Evolutionary conservation across 139 green algal species (phyloP), one percentile per base, ranked within the genome.

Genomic region (Pseudopediastrum boryanum): DNA sequence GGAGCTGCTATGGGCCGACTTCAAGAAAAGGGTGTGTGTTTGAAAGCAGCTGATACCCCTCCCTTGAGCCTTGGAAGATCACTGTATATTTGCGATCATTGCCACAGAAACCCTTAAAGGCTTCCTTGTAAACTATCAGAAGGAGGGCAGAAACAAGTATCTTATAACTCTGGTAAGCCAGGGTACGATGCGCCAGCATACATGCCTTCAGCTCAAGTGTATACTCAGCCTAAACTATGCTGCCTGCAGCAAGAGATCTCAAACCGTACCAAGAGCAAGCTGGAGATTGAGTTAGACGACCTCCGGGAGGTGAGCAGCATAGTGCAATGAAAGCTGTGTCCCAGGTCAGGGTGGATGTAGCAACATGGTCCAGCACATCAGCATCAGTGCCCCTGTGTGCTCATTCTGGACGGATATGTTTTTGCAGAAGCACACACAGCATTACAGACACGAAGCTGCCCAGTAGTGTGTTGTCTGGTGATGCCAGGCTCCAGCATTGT

Each of bases 191-290:
- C 48, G 21, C 48, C 16, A 16, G 21, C 19, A 58, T 21, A 58
- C 19, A 16, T 58, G 48, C 16, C 61, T 41, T 35, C 19, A 13
- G 61, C 43, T 19, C 61, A 6, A 23, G 61, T 27, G 64, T 41
- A 2, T 65, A 42, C 41, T 2, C 6, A 27, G 16, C 38, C 21
- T 42, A 2, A 54, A 54, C 35, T 61, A 31, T 35, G 36, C 41
- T 16, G 29, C 12, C 23, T 79, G 80, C 94, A 98, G 95, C 92
- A 97, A 94, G 86, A 94, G 16, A 93, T 98, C n/a, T 86, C 94
- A 13, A 97, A 98, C 85, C 82, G 95, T 3, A 54, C 89, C 44
- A 74, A 81, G 21, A 88, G 84, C 13, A 86, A 74, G 4, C 79
- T 98, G 52, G 52, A 85, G 7, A 88, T 98, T 1, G 71, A 89